phyloP scores from a whole-genome alignment of 441 rosid species.

The Viola pubescens region DNA sequence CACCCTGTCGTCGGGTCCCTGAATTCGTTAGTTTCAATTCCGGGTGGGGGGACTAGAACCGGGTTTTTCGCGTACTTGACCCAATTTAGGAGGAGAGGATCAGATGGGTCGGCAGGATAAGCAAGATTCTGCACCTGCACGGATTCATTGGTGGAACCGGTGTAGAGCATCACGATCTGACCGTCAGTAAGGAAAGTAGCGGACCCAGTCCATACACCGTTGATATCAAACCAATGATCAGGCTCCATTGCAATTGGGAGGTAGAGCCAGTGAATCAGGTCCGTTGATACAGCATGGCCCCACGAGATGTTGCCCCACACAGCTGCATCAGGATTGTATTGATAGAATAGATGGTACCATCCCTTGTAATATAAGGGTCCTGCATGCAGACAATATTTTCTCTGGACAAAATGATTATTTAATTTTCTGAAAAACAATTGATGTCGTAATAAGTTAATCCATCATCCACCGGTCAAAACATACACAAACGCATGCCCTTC shows the following conservation, averaged over 20 bases:
- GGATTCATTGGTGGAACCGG: conserved; percentile 58
- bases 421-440: no score
- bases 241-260: conserved; percentile 80
- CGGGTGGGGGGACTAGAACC: conserved; percentile 62
- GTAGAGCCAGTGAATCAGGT: conserved; percentile 77
- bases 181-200: conserved; percentile 78
- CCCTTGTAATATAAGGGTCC: conserved; percentile 89
- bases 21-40: conserved; percentile 49
- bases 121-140: conserved; percentile 92
- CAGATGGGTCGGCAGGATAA: conserved; percentile 67
- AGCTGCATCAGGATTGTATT: conserved; percentile 76
- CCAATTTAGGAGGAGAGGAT: conserved; percentile 85
- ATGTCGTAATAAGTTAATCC: no score
- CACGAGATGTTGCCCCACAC: conserved; percentile 91
- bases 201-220: conserved; percentile 96
- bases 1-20: conserved; percentile 96
- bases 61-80: conserved; percentile 66
- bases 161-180: conserved; percentile 67
- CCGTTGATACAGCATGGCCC: conserved; percentile 94
- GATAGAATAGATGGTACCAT: conserved; percentile 92
- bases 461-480: no score
- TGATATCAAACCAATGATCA: conserved; percentile 75
- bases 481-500: no score
- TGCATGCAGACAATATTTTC: conserved; percentile 17
- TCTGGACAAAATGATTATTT: neutral